These are phyloP conservation scores for Zasmidium angulare DNA, from an alignment of 2,329 filamentous ascomycete genomes.

Conservation along the genomic window DNA sequence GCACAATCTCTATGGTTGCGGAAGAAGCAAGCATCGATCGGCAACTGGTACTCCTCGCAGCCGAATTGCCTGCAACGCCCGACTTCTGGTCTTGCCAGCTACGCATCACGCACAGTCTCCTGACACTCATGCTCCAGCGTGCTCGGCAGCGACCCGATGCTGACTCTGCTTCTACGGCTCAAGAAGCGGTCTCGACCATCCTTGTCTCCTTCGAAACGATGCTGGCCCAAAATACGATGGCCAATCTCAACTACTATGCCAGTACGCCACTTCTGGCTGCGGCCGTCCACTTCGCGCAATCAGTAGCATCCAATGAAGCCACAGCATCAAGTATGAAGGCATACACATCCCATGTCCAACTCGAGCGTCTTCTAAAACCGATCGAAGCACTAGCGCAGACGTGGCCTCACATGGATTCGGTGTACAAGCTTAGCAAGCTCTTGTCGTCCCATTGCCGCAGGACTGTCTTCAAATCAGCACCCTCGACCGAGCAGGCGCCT, in stretches of 20 bases:
- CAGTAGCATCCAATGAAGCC: background rate
- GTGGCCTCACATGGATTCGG: conserved; percentile 11
- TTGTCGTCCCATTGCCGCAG: background rate
- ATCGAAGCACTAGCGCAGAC: conserved; percentile 8
- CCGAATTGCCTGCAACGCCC: conserved; percentile 3
- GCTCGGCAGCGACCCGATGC: background rate
- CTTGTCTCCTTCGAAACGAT: conserved; percentile 13
- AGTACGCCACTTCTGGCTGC: conserved; percentile 9
- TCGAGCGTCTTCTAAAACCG: conserved; percentile 9
- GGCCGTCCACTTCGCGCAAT: conserved; percentile 9
- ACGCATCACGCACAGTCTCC: conserved; percentile 11
- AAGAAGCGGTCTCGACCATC: conserved; percentile 10
- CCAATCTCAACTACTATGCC: conserved; percentile 4
- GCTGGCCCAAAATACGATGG: conserved; percentile 2
- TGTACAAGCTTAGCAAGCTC: conserved; percentile 7
- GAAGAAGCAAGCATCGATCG: background rate
- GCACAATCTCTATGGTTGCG: background rate
- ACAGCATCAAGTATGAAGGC: conserved; percentile 4
- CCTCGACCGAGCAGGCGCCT: background rate
- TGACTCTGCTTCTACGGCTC: background rate
- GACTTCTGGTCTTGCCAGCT: conserved; percentile 15
- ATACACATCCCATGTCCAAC: conserved; percentile 9
- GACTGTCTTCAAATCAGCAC: background rate
- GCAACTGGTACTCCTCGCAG: conserved; percentile 2
- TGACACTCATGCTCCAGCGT: conserved; percentile 6